A percentile compares a stretch with the other conserved stretches of the same genome.
These are phyloP conservation scores for Fraxinus angustifolia DNA, from an alignment of 305 asterid genomes.

Conservation along the genomic window DNA sequence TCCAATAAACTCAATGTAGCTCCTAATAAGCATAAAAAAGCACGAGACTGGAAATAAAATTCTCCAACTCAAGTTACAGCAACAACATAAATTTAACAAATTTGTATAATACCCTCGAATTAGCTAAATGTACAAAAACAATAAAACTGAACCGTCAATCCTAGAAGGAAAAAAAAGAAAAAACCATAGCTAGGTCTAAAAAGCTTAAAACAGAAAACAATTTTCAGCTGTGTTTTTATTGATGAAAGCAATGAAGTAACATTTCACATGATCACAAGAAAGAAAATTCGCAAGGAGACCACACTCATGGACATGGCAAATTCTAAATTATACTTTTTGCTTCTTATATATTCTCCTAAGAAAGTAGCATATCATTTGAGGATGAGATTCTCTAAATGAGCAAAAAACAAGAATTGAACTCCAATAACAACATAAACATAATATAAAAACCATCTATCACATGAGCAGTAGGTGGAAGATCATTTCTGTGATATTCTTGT, in stretches of 20 bases:
- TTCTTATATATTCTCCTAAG: neutral
- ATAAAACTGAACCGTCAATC: neutral
- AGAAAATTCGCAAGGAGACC: neutral
- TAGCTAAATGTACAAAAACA: neutral
- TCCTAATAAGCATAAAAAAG: neutral
- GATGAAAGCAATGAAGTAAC: neutral
- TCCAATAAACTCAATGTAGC: neutral
- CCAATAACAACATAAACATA: neutral
- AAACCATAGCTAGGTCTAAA: neutral
- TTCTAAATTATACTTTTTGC: neutral
- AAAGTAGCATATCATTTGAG: neutral
- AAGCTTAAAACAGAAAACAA: neutral
- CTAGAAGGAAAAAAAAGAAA: neutral
- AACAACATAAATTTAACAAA: neutral
- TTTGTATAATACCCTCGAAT: neutral
- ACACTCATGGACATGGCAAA: neutral
- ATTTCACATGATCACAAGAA: neutral
- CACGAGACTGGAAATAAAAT: neutral
- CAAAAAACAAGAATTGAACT: neutral
- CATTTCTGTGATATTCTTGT: neutral
- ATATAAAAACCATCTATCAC: neutral
- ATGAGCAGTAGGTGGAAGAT: neutral
- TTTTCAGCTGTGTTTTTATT: neutral
- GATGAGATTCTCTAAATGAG: neutral
- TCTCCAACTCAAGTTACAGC: neutral